Base-by-base conservation (phyloP, 2,329 filamentous ascomycete genomes). In the Phyllosticta capitalensis region DNA sequence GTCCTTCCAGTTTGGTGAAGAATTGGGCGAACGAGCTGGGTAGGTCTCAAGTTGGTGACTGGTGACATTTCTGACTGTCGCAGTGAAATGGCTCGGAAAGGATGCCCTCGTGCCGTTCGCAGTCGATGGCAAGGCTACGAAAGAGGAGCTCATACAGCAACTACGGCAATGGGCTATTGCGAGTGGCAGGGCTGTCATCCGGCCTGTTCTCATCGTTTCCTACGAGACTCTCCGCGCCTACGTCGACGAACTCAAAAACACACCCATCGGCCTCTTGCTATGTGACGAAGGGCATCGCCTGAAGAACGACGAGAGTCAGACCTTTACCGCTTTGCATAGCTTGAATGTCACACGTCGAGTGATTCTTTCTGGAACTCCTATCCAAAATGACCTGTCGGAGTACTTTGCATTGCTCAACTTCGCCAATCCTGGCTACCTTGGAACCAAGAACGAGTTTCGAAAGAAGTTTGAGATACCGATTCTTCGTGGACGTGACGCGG, bases 351-450 rank as follows among this genome's bases (percentile, higher is more conserved):
- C 88, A 50, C 84, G 92, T 61, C 85, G 94, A 24, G 92, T 99
- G 52, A 99, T 99, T 65, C 79, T 99, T 17, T 97, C 94, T 0
- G 94, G 94, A 61, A 99, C 94, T 1, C 94, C 94, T 0, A 99
- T 99, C 61, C 94, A 99, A 68, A 99, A 99, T 67, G 94, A 99
- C 70, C 76, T 99, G n/a, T 95, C 92, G 0, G 94, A 99, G 70
- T 99, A 99, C 73, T 99, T 96, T 68, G 86, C 94, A 2, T 81
- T 99, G 9, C 88, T 97, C 61, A 95, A 92, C 72, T 99, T 99
- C 68, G 94, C 94, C 26, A 99, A 99, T 66, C 94, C 94, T 0
- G 88, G 90, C 65, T 83, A 97, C 45, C 83, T 99, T 1, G 94
- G 94, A 17, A 94, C 89, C 9, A 84, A 92, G 24, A 82, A 84